Base-by-base conservation (phyloP, 1,284 basidiomycete genomes). In the Malassezia psittaci region DNA sequence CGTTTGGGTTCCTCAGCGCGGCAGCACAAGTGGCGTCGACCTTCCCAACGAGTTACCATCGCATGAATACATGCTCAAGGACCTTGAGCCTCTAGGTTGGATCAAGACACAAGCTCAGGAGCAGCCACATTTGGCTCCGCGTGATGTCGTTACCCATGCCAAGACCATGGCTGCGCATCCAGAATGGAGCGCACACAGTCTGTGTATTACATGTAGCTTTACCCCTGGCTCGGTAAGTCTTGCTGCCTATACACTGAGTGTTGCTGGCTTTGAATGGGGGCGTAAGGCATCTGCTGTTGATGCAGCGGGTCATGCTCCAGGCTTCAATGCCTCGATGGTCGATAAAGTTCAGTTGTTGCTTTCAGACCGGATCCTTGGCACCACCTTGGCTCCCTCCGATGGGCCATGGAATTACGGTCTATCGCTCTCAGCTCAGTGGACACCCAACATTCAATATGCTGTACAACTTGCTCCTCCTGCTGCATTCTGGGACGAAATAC, bases 221-320 rank as follows among this genome's bases (percentile, higher is more conserved):
- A 98, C 94, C 2, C 94, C 94, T 3, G 94, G 94, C 59, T 96
- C 90, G 2, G 88, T 98, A 36, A 94, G 90, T 29, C 79, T 99
- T 39, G 90, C 90, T 40, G 87, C 93, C 0, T 90, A 96, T 78
- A 87, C 84, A 37, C 78, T 98, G 50, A 86, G 85, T 9, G 85
- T 91, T 3, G 81, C 85, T 50, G 94, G 94, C 15, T 98, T 98
- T 75, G 94, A 99, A 75, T 98, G 93, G 93, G 93, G 93, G 41
- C 81, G 94, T 63, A 96, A 96, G 79, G 68, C 66, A 9, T 86
- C 81, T 42, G 86, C 86, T n/a, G 81, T 85, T 45, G 88, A 88
- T 65, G 79, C 66, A 44, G 54, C 74, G 10, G 69, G 54, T 35
- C 47, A 55, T 18, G 57, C 60, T n/a, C 65, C 83, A 77, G 90